phyloP scores from a whole-genome alignment of 164 flowering plant genomes.

The Cinnamomum micranthum region DNA sequence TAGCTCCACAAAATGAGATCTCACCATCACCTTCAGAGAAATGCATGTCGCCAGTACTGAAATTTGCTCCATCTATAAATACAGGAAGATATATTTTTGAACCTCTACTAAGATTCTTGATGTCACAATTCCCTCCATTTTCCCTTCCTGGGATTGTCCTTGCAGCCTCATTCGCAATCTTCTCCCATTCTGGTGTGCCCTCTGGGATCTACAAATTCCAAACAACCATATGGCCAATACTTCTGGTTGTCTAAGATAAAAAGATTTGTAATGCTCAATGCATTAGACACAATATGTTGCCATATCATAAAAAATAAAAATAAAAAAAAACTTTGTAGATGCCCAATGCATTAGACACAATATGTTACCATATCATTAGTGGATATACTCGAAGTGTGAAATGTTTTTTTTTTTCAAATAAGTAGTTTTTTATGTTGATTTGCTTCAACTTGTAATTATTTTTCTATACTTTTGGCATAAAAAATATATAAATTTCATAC shows the following conservation, averaged over 20 bases:
- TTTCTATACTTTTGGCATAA: neutral
- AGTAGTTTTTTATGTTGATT: too few species aligned
- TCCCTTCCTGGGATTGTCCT: conserved; percentile 94
- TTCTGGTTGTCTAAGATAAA: neutral
- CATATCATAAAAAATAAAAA: too few species aligned
- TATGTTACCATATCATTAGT: too few species aligned
- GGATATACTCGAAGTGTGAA: too few species aligned
- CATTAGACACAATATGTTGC: too few species aligned
- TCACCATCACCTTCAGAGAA: conserved; percentile 97
- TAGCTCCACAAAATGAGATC: conserved; percentile 90
- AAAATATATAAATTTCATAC: too few species aligned
- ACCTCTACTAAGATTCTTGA: conserved; percentile 88
- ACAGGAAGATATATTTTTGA: conserved; percentile 88
- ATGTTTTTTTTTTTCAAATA: too few species aligned
- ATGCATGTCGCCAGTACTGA: conserved; percentile 98
- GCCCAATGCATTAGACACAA: too few species aligned
- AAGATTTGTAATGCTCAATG: too few species aligned
- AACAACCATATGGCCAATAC: neutral
- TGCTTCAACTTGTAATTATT: too few species aligned
- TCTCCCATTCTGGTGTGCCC: conserved; percentile 75
- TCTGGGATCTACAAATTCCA: conserved; percentile 43
- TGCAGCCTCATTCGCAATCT: conserved; percentile 76
- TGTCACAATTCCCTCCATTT: conserved; percentile 97
- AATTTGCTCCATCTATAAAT: conserved; percentile 84
- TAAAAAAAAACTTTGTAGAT: too few species aligned